phyloP scores from a whole-genome alignment of 2,329 filamentous ascomycete species.

The Cladobotryum mycophilum region DNA sequence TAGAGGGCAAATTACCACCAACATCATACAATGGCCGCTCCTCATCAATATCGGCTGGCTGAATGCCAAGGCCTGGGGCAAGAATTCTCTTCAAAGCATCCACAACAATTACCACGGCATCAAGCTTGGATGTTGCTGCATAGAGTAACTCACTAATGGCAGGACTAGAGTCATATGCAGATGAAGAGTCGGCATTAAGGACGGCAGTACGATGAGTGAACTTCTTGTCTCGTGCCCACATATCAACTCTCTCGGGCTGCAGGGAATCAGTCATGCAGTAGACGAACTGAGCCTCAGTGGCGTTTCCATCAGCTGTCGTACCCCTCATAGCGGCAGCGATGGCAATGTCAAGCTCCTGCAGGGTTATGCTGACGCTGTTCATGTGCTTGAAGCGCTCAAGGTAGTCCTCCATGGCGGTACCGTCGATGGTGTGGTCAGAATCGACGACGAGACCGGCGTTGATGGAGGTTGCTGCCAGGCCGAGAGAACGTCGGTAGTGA shows the following conservation, averaged over 20 bases:
- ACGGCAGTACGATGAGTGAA: too few species aligned
- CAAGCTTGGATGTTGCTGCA: too few species aligned
- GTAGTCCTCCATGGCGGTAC: not conserved
- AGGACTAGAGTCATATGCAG: too few species aligned
- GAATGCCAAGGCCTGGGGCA: not conserved
- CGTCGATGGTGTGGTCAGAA: not conserved
- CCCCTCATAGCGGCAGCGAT: not conserved
- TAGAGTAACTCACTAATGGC: too few species aligned
- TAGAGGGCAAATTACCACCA: not conserved
- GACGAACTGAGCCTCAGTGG: too few species aligned
- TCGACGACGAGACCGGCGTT: too few species aligned
- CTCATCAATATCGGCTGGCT: not conserved
- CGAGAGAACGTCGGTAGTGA: constrained; percentile 9
- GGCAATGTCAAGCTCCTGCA: not conserved
- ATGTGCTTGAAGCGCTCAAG: not conserved
- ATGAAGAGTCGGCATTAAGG: too few species aligned
- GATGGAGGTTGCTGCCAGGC: not conserved
- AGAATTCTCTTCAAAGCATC: not conserved
- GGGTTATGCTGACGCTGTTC: not conserved
- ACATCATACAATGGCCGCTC: not conserved
- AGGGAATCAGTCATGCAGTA: too few species aligned
- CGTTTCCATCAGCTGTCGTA: not conserved
- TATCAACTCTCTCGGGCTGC: too few species aligned
- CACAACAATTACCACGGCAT: not conserved
- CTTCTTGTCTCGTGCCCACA: too few species aligned